Conservation (phyloP, 2,329 filamentous ascomycete species). For the Arthrobotrys pseudoclavata region DNA sequence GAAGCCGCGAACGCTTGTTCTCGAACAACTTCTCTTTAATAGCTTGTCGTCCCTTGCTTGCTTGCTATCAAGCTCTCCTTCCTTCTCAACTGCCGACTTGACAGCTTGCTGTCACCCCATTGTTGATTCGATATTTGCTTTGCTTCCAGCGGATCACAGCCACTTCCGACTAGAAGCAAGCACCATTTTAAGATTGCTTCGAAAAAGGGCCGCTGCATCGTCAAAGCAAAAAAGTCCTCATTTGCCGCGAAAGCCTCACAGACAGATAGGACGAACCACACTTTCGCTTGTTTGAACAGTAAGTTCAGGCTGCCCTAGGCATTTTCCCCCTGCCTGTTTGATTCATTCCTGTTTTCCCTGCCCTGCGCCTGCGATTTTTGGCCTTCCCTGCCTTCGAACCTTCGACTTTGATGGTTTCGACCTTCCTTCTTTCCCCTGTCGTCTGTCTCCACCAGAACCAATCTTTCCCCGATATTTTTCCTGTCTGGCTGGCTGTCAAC, state of each 20-base stretch:
- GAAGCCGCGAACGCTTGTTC: conserved; percentile 27
- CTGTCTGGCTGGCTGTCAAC: not conserved
- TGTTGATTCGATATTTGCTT: conserved; percentile 7
- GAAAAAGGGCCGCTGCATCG: conserved; percentile 22
- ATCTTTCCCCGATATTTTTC: not conserved
- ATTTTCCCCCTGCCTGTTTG: conserved; percentile 35
- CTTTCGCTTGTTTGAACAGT: conserved; percentile 30
- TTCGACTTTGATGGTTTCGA: conserved; percentile 25
- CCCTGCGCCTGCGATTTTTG: conserved; percentile 31
- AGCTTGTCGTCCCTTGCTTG: conserved; percentile 41
- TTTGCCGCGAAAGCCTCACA: conserved; percentile 37
- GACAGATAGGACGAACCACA: conserved; percentile 11
- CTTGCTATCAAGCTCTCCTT: conserved; percentile 29
- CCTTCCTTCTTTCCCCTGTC: conserved; percentile 16
- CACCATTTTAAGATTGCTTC: conserved; percentile 22
- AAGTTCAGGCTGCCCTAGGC: conserved; percentile 1
- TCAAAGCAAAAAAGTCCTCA: conserved; percentile 13
- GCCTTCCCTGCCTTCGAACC: conserved; percentile 17
- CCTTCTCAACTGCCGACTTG: conserved; percentile 1
- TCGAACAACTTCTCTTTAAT: conserved; percentile 32
- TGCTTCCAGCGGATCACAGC: conserved; percentile 15
- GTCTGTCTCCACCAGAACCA: conserved; percentile 3
- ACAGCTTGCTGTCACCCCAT: not conserved
- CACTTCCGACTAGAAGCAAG: conserved; percentile 29
- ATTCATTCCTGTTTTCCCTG: conserved; percentile 35